Conservation (phyloP, 2,329 filamentous ascomycete genomes). For the Juglanconis oblonga region DNA sequence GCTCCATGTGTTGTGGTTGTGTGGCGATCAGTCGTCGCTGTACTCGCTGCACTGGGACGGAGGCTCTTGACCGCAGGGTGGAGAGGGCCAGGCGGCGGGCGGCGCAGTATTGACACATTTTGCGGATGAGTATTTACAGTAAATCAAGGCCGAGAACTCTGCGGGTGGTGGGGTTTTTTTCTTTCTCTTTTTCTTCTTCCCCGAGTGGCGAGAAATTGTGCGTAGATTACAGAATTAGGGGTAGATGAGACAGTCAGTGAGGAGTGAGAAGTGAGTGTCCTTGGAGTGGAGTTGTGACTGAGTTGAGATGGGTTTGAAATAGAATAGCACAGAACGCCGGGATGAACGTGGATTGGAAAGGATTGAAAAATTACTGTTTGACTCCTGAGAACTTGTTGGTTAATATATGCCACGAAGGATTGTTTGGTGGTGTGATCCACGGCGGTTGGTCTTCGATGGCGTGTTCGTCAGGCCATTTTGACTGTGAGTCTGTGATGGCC, state of each 20-base stretch:
- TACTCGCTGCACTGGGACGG: neutral
- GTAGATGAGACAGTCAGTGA: neutral
- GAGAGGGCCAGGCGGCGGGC: neutral
- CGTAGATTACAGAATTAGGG: constrained; percentile 22
- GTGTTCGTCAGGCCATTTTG: constrained; percentile 2
- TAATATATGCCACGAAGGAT: constrained; percentile 1
- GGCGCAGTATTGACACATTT: constrained; percentile 4
- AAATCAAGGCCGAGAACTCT: neutral
- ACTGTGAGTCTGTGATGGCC: neutral
- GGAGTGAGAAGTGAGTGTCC: neutral
- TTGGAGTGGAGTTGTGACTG: neutral
- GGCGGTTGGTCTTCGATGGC: neutral
- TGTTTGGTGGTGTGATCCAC: neutral
- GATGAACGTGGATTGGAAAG: neutral
- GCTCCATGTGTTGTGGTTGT: neutral
- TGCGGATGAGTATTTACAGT: neutral
- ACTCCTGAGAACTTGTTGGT: neutral
- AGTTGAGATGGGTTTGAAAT: neutral
- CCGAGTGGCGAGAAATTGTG: neutral
- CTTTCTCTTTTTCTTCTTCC: too few species aligned
- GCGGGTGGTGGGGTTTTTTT: too few species aligned
- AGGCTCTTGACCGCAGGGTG: constrained; percentile 1
- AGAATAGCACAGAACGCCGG: too few species aligned
- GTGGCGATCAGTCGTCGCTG: neutral
- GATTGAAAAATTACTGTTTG: neutral